A percentile compares a stretch with the other conserved stretches of the same genome.
These are phyloP conservation scores for Moesziomyces antarcticus DNA, from an alignment of 1,284 basidiomycete species.

Conservation along the genomic window DNA sequence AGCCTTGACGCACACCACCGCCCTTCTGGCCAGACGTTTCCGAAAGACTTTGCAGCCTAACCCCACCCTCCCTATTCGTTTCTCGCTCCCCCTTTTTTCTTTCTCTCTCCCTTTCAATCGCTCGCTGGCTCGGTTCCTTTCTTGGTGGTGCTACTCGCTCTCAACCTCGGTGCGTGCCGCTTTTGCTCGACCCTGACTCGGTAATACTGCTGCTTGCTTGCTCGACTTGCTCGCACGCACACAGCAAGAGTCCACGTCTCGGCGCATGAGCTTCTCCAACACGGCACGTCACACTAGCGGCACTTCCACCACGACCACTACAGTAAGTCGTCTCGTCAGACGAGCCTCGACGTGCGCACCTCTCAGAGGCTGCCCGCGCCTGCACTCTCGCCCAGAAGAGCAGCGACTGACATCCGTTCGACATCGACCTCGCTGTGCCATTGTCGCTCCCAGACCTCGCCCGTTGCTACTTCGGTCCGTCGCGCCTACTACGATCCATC, in stretches of 20 bases:
- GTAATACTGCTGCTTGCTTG: not conserved
- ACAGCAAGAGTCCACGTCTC: not conserved
- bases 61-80: conserved; percentile 3
- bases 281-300: conserved; percentile 27
- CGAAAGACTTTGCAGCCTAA: conserved; percentile 27
- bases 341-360: not conserved
- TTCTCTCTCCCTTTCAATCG: conserved; percentile 1
- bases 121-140: not conserved
- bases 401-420: conserved; percentile 5
- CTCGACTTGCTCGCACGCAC: not conserved
- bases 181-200: not conserved
- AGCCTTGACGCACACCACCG: conserved; percentile 15
- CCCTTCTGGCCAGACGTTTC: conserved; percentile 40
- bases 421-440: not conserved
- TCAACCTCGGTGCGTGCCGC: not conserved
- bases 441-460: conserved; percentile 20
- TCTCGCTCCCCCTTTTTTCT: conserved; percentile 4
- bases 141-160: not conserved
- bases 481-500: conserved; percentile 31
- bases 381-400: not conserved
- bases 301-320: conserved; percentile 27
- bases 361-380: too few species aligned
- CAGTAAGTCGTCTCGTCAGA: conserved; percentile 17
- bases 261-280: conserved; percentile 39
- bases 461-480: conserved; percentile 26